Evolutionary conservation across 2,329 filamentous ascomycete genomes (phyloP), one percentile per base, ranked within the genome.

Genomic region (Dendrostoma leiphaemia): DNA sequence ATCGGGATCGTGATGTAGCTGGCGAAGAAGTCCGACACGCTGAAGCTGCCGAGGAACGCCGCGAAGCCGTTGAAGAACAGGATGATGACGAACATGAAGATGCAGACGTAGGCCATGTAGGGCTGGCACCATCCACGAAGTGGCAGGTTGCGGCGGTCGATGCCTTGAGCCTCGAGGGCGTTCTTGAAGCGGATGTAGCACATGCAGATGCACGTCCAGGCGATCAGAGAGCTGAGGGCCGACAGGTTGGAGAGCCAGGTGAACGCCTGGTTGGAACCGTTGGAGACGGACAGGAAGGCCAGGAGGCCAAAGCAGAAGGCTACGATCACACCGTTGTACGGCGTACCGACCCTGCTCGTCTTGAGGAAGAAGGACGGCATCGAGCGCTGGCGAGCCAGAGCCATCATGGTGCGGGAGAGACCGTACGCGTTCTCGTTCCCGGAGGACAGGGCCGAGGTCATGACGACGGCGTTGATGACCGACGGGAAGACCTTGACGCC

Each of bases 231-330:
- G 23, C 62, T 54, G 23, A 65, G 75, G 54, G 77, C 82, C 44
- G 76, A 80, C 24, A 82, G 65, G 60, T 79, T 81, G 37, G 80
- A 74, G 59, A 83, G 77, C 80, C 79, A 82, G 52, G 73, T 74
- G 65, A 82, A 82, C 1, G 80, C 78, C 13, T 74, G 70, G 15
- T 71, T 67, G 4, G 71, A 71, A 38, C 65, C 70, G 48, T 68
- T 74, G 13, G 68, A 73, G 17, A 75, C 71, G 51, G 74, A 78
- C 15, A 81, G 67, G 59, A 79, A 80, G 2, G 76, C 74, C 13
- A 80, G 71, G 35, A 65, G 65, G 21, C 70, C 71, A 63, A 78
- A 77, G 10, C 75, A 63, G 2, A 71, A 68, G 4, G 72, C 74
- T 10, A 66, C 67, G 0, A 60, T 63, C 19, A 81, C 76, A 2